Evolutionary conservation across 169 alveolate genomes (phyloP), one percentile per base, ranked within the genome.

Genomic region (Plasmodium berghei): DNA sequence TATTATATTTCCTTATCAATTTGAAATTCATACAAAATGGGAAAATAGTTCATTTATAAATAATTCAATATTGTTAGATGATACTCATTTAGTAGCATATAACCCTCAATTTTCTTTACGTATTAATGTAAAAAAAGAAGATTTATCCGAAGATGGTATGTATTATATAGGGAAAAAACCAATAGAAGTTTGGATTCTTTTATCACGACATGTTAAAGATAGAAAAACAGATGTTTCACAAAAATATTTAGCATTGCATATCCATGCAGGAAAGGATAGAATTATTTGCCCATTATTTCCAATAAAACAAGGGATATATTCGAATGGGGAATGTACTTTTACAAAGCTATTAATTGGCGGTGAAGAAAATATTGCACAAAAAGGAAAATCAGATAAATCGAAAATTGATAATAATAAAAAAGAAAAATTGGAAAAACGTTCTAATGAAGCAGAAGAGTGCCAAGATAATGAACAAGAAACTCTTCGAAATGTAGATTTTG

Each of bases 281-380:
- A 93, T 94, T 5, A 40, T 93, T n/a, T 93, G 95, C 55, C 97
- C 97, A 1, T 61, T 92, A 26, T 73, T 89, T 55, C 96, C 96
- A 9, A 93, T 83, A 20, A 91, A 93, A 45, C 96, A 95, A 72
- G 97, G 97, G 40, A 92, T 94, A 3, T 95, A 95, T 64, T 88
- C 92, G 55, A 95, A 95, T 74, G 96, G 96, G 45, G 97, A 95
- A 48, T 92, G 96, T 62, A 92, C 95, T 12, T 87, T 95, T 73
- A 90, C 92, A 24, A 95, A 95, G 72, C 80, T 95, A 18, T 62
- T 80, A 12, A 87, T 87, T 8, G 89, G 89, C 20, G 92, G 88
- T 10, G 71, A 69, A 22, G 90, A 74, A 16, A 62, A 28, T 62
- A 16, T 42, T 62, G 46, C n/a, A 12, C 72, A 62, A 14, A 63